A percentile compares a stretch with the other conserved stretches of the same genome.
Evolutionary conservation across 2,329 filamentous ascomycete species (phyloP).

Genomic region (Penicillium psychrosexuale): DNA sequence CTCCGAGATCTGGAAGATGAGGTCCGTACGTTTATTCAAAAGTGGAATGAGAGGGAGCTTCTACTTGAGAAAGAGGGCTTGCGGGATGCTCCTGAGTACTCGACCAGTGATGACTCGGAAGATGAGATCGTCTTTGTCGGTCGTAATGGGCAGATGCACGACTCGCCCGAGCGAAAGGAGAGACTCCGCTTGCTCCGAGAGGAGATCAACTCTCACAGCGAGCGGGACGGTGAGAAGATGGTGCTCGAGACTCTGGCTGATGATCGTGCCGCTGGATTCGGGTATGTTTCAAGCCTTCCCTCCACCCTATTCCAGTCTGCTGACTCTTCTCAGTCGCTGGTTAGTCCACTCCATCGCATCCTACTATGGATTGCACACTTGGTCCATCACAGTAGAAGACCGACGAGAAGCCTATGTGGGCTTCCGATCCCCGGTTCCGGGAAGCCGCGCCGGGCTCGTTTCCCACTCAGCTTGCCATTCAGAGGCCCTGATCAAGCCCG

Average conservation of each 20-base stretch:
- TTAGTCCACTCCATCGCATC: constrained; percentile 86
- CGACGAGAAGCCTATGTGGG: constrained; percentile 81
- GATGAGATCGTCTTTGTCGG: constrained; percentile 93
- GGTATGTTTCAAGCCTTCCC: constrained; percentile 53
- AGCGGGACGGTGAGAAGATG: constrained; percentile 61
- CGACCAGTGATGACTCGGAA: constrained; percentile 55
- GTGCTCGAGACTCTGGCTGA: constrained; percentile 77
- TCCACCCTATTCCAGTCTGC: not conserved
- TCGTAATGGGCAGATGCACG: constrained; percentile 60
- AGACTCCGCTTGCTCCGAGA: constrained; percentile 49
- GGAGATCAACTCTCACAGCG: constrained; percentile 27
- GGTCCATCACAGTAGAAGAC: constrained; percentile 69
- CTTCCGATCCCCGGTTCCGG: constrained; percentile 45
- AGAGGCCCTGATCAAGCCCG: constrained; percentile 31
- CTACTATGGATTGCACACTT: constrained; percentile 87
- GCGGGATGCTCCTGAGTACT: constrained; percentile 42
- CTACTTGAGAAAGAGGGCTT: constrained; percentile 47
- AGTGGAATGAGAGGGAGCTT: constrained; percentile 56
- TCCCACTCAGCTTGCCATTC: constrained; percentile 28
- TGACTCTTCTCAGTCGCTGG: constrained; percentile 64
- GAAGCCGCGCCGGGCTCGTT: constrained; percentile 26
- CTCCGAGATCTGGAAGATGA: constrained; percentile 82
- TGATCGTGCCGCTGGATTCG: constrained; percentile 75
- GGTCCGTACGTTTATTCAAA: constrained; percentile 69
- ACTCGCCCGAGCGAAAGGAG: constrained; percentile 55